These are phyloP conservation scores for Aphanoascus verrucosus DNA, from an alignment of 2,329 filamentous ascomycete species.

Conservation along the genomic window DNA sequence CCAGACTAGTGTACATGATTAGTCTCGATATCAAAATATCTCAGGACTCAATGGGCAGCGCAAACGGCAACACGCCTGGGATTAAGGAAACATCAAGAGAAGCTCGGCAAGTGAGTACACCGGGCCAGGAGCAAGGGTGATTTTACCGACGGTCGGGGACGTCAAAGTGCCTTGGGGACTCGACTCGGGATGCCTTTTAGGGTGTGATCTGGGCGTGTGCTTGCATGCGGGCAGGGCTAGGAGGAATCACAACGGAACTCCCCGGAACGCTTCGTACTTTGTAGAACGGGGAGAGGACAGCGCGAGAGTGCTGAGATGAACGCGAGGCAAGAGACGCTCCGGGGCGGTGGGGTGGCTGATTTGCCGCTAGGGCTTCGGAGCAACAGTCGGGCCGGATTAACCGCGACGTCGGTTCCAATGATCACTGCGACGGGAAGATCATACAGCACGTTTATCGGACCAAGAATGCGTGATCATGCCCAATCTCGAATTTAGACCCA, in stretches of 20 bases:
- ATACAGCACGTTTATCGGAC: background rate
- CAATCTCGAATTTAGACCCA: no score
- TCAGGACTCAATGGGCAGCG: background rate
- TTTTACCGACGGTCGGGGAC: conserved; percentile 1
- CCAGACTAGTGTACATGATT: conserved; percentile 17
- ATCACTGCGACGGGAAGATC: background rate
- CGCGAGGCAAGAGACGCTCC: background rate
- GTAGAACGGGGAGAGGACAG: conserved; percentile 15
- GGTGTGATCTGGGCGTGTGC: conserved; percentile 4
- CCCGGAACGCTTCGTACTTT: conserved; percentile 19
- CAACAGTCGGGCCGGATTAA: background rate
- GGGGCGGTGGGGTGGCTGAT: background rate
- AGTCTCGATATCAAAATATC: conserved; percentile 9
- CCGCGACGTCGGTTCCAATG: background rate
- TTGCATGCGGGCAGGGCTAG: conserved; percentile 1
- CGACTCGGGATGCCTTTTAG: background rate
- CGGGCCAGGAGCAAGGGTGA: conserved; percentile 4
- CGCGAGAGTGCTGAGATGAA: conserved; percentile 9
- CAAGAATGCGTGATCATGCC: no score
- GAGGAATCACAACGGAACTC: conserved; percentile 9
- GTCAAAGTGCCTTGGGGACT: background rate
- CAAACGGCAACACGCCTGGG: background rate
- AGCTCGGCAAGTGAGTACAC: background rate
- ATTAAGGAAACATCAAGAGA: background rate
- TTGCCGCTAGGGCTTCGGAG: conserved; percentile 1